Evolutionary conservation across 2,329 filamentous ascomycete genomes (phyloP).

Genomic region (Sclerotinia glacialis): DNA sequence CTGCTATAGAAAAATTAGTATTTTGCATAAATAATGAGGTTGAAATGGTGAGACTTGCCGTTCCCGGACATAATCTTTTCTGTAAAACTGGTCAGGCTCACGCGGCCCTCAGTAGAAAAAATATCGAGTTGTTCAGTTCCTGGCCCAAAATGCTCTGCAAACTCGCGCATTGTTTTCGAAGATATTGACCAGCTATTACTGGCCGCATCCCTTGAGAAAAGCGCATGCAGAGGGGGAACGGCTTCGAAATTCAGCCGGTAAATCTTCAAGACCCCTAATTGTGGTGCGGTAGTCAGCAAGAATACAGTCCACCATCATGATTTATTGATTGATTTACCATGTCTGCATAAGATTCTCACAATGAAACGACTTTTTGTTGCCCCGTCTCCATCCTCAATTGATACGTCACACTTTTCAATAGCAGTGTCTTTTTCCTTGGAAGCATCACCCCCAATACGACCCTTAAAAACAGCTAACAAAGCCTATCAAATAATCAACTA

Average conservation of each 20-base stretch:
- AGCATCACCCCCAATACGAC: constrained; percentile 56
- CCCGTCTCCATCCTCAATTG: constrained; percentile 67
- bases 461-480: constrained; percentile 72
- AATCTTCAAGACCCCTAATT: constrained; percentile 67
- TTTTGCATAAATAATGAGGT: constrained; percentile 23
- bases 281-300: constrained; percentile 16
- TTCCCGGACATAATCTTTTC: constrained; percentile 73
- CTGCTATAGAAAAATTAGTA: constrained; percentile 49
- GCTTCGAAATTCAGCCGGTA: constrained; percentile 75
- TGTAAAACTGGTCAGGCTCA: constrained; percentile 78
- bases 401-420: constrained; percentile 72
- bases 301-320: neutral
- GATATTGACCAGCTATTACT: constrained; percentile 71
- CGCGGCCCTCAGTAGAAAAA: constrained; percentile 64
- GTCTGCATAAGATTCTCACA: constrained; percentile 69
- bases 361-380: constrained; percentile 69
- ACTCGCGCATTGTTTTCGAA: constrained; percentile 66
- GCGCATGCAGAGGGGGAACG: constrained; percentile 70
- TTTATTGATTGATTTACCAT: constrained; percentile 49
- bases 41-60: constrained; percentile 41
- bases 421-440: constrained; percentile 63
- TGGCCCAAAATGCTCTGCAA: constrained; percentile 77
- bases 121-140: constrained; percentile 80
- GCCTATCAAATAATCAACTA: constrained; percentile 45
- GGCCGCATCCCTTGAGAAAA: constrained; percentile 66